Evolutionary conservation across 345 rosid species (phyloP).

Genomic region (Erysimum cheiranthoides): DNA sequence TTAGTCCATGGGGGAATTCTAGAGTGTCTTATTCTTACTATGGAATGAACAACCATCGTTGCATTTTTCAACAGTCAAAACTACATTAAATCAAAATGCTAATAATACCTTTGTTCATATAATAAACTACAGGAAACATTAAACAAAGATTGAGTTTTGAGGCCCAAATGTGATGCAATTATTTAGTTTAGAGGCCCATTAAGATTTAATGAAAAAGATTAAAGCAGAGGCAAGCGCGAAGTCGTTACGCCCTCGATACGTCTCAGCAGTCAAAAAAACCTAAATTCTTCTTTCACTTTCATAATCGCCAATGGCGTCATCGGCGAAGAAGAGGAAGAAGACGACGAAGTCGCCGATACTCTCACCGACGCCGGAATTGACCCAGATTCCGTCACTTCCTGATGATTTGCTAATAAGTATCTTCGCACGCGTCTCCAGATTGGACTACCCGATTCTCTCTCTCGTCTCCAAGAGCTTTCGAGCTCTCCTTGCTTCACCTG

Average conservation of each 20-base stretch:
- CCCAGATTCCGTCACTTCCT: neutral
- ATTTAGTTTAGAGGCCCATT: neutral
- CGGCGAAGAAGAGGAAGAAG: neutral
- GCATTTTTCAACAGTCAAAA: neutral
- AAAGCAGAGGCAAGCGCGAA: neutral
- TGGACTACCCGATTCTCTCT: conserved; percentile 58
- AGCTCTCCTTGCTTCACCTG: conserved; percentile 58
- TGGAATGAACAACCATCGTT: neutral
- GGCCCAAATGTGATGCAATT: too few species aligned
- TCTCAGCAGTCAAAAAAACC: neutral
- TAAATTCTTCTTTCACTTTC: neutral
- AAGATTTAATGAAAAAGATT: neutral
- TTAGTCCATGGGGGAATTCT: neutral
- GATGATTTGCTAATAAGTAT: neutral
- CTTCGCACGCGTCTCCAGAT: conserved; percentile 54
- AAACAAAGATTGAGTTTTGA: neutral
- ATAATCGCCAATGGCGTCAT: neutral
- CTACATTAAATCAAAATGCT: neutral
- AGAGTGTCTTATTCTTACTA: neutral
- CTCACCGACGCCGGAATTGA: neutral
- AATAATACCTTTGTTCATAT: neutral
- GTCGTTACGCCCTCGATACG: neutral
- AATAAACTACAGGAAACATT: neutral
- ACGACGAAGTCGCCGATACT: neutral
- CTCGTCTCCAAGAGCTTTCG: conserved; percentile 60